These are phyloP conservation scores for Talaromyces liani DNA, from an alignment of 495 filamentous ascomycete species.

Conservation along the genomic window DNA sequence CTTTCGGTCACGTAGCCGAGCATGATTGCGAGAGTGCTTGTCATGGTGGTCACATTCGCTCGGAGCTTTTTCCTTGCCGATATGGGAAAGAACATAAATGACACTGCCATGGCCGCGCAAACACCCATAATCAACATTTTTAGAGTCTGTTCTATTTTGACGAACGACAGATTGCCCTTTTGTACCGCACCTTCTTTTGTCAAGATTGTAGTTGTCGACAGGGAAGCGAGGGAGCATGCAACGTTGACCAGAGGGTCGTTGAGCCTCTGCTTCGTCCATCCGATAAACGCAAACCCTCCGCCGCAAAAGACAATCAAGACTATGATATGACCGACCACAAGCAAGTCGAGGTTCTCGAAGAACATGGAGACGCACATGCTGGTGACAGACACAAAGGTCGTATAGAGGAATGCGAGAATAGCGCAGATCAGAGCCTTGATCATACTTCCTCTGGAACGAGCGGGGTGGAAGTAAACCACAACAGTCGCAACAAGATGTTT, in stretches of 20 bases:
- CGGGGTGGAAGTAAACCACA: conserved; percentile 96
- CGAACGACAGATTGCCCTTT: conserved; percentile 66
- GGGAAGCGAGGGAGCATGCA: conserved; percentile 80
- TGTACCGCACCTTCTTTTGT: conserved; percentile 91
- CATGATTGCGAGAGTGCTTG: conserved; percentile 72
- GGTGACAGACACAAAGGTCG: conserved; percentile 68
- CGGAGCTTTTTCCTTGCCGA: conserved; percentile 72
- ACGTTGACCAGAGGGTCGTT: conserved; percentile 85
- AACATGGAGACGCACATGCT: conserved; percentile 83
- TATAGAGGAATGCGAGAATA: conserved; percentile 73
- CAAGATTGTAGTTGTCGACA: conserved; percentile 84
- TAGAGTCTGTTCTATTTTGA: conserved; percentile 79
- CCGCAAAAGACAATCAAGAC: conserved; percentile 84
- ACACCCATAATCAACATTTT: conserved; percentile 91
- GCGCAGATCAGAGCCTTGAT: conserved; percentile 82
- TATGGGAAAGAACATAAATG: conserved; percentile 70
- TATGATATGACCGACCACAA: conserved; percentile 67
- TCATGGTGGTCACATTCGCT: conserved; percentile 65
- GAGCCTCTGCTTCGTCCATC: conserved; percentile 85
- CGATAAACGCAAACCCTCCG: conserved; percentile 81
- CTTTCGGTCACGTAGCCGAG: conserved; percentile 73
- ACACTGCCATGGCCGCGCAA: conserved; percentile 63
- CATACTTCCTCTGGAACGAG: conserved; percentile 84
- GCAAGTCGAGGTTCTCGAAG: conserved; percentile 55
- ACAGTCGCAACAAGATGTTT: conserved; percentile 95